A percentile compares a stretch with the other conserved stretches of the same genome.
Evolutionary conservation across 2,329 filamentous ascomycete species (phyloP).

Genomic region (Tothia fuscella): DNA sequence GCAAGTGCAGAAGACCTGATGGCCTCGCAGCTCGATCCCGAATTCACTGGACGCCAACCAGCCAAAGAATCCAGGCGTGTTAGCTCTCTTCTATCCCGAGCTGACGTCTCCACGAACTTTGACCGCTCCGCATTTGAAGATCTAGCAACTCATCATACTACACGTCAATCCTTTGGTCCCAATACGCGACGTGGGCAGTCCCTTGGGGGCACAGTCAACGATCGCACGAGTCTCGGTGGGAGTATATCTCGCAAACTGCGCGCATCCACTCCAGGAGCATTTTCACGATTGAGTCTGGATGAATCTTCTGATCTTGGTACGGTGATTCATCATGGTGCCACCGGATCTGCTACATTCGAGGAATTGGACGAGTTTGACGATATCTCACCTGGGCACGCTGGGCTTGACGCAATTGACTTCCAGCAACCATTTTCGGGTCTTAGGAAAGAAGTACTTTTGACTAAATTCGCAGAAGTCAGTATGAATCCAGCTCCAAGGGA

Average conservation of each 20-base stretch:
- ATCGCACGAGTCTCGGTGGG: constrained; percentile 47
- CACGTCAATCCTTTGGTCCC: constrained; percentile 22
- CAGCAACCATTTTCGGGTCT: constrained; percentile 25
- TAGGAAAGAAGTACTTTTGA: constrained; percentile 27
- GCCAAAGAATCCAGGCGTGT: constrained; percentile 62
- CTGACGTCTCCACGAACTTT: constrained; percentile 75
- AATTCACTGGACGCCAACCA: constrained; percentile 39
- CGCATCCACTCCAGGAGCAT: constrained; percentile 43
- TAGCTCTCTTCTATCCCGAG: constrained; percentile 79
- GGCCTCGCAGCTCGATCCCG: constrained; percentile 38
- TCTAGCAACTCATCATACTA: constrained; percentile 36
- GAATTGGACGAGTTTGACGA: constrained; percentile 28
- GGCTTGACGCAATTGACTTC: constrained; percentile 18
- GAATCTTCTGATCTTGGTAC: constrained; percentile 26
- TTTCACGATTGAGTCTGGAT: constrained; percentile 27
- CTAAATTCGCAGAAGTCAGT: constrained; percentile 22
- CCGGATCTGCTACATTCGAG: constrained; percentile 22
- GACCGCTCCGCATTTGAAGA: constrained; percentile 74
- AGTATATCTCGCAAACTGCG: constrained; percentile 33
- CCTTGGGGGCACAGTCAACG: constrained; percentile 54
- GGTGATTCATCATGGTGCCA: constrained; percentile 22
- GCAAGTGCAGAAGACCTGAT: constrained; percentile 29
- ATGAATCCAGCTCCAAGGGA: constrained; percentile 8
- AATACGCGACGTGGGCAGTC: constrained; percentile 57
- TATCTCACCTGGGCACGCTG: constrained; percentile 20